phyloP scores from a whole-genome alignment of 1,139 yeast species.

The Taphrina wiesneri region DNA sequence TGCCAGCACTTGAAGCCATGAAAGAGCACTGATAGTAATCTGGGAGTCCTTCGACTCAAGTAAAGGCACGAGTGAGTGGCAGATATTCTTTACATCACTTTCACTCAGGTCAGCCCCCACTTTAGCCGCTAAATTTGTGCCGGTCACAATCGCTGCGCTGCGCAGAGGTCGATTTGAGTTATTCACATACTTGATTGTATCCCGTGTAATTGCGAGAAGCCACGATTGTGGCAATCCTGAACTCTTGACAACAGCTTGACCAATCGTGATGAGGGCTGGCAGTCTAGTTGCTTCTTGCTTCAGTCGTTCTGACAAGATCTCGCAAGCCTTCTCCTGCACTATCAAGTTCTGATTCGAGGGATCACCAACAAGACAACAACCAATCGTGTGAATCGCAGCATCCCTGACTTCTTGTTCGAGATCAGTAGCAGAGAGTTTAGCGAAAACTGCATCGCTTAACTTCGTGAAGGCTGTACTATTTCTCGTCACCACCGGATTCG shows the following conservation, averaged over 20 bases:
- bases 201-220: conserved; percentile 39
- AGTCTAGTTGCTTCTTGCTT: conserved; percentile 45
- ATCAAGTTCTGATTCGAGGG: neutral
- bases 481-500: conserved; percentile 45
- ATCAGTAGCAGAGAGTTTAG: conserved; percentile 50
- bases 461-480: conserved; percentile 41
- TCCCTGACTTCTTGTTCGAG: conserved; percentile 58
- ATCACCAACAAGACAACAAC: conserved; percentile 40
- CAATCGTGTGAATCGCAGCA: conserved; percentile 50
- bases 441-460: conserved; percentile 44
- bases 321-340: conserved; percentile 39
- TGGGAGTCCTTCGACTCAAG: conserved; percentile 4
- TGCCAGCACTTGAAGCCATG: neutral
- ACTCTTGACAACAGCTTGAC: conserved; percentile 37
- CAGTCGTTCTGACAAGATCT: conserved; percentile 42
- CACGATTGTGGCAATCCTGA: conserved; percentile 37
- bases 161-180: conserved; percentile 43
- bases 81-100: conserved; percentile 35
- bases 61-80: neutral
- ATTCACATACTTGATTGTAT: conserved; percentile 40
- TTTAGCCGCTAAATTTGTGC: conserved; percentile 39
- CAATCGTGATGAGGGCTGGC: conserved; percentile 42
- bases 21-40: neutral
- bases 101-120: conserved; percentile 17
- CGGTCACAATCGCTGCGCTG: conserved; percentile 41